Conservation (phyloP, 2,329 filamentous ascomycete species). For the Alternaria sp. region DNA sequence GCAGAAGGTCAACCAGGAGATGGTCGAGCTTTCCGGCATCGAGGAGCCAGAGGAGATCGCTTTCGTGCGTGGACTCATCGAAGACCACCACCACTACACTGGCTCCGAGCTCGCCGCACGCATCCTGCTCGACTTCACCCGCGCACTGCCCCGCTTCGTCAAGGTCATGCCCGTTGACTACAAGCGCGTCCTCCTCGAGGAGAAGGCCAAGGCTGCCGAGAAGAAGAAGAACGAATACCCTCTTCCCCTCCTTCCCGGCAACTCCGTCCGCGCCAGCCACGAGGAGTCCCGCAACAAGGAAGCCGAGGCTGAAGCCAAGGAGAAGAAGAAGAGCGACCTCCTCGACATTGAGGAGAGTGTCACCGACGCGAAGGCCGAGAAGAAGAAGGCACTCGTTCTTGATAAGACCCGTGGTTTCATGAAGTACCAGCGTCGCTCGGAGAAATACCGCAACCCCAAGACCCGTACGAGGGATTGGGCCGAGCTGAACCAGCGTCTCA, state of each 20-base stretch:
- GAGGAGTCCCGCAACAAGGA: conserved; percentile 61
- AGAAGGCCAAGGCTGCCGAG: conserved; percentile 82
- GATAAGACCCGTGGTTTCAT: conserved; percentile 98
- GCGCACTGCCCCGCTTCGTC: conserved; percentile 86
- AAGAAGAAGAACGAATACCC: conserved; percentile 85
- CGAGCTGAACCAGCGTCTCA: conserved; percentile 84
- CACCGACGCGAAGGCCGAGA: conserved; percentile 81
- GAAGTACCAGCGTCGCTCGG: conserved; percentile 90
- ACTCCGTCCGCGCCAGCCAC: conserved; percentile 61
- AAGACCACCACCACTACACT: conserved; percentile 98
- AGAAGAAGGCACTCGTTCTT: conserved; percentile 90
- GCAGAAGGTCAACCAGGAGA: conserved; percentile 94
- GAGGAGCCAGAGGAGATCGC: conserved; percentile 89
- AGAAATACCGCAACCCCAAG: conserved; percentile 88
- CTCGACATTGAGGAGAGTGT: conserved; percentile 90
- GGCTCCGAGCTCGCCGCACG: conserved; percentile 93
- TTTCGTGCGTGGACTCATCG: conserved; percentile 86
- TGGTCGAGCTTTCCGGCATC: conserved; percentile 88
- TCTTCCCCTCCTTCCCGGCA: conserved; percentile 76
- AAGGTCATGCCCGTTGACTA: conserved; percentile 95
- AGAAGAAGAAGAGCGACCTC: conserved; percentile 71
- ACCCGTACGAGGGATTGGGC: conserved; percentile 92
- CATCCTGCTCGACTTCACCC: conserved; percentile 92
- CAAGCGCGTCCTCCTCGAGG: conserved; percentile 88
- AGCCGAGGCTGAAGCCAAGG: conserved; percentile 66